Evolutionary conservation across 2,329 filamentous ascomycete species (phyloP).

Genomic region (Scedosporium boydii): DNA sequence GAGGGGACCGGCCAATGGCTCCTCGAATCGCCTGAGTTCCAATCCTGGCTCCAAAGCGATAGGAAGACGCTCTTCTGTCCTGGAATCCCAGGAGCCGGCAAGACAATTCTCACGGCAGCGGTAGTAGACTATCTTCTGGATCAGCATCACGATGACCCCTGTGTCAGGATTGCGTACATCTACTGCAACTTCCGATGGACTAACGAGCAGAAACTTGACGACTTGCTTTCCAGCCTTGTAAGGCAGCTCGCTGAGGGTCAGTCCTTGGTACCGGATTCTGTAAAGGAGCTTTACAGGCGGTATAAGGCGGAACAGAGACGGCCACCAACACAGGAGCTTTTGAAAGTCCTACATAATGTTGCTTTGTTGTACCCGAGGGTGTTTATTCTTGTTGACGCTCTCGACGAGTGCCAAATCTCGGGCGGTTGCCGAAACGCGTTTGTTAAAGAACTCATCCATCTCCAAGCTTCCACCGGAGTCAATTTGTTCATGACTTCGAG

Average conservation of each 20-base stretch:
- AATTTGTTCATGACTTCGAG: not conserved
- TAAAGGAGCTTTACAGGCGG: constrained; percentile 4
- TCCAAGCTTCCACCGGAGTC: not conserved
- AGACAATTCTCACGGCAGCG: constrained; percentile 18
- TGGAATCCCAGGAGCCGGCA: constrained; percentile 24
- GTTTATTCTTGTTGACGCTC: not conserved
- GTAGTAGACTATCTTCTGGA: constrained; percentile 10
- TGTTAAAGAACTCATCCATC: not conserved
- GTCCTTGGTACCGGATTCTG: not conserved
- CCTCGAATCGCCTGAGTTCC: constrained; percentile 22
- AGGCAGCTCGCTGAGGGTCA: constrained; percentile 20
- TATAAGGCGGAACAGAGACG: not conserved
- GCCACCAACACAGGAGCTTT: constrained; percentile 5
- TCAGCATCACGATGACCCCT: constrained; percentile 6
- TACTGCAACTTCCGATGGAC: constrained; percentile 21
- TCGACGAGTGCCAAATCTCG: constrained; percentile 13
- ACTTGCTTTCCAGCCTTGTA: constrained; percentile 19
- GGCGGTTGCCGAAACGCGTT: not conserved
- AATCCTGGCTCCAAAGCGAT: constrained; percentile 15
- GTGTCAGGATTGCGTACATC: constrained; percentile 18
- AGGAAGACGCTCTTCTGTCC: constrained; percentile 27
- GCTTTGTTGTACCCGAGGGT: accelerated
- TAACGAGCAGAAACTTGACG: constrained; percentile 14
- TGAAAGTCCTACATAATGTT: not conserved
- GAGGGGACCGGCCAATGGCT: constrained; percentile 32